Evolutionary conservation across 352 stramenopile species (phyloP).

Genomic region (Globisporangium cylindrosporum): DNA sequence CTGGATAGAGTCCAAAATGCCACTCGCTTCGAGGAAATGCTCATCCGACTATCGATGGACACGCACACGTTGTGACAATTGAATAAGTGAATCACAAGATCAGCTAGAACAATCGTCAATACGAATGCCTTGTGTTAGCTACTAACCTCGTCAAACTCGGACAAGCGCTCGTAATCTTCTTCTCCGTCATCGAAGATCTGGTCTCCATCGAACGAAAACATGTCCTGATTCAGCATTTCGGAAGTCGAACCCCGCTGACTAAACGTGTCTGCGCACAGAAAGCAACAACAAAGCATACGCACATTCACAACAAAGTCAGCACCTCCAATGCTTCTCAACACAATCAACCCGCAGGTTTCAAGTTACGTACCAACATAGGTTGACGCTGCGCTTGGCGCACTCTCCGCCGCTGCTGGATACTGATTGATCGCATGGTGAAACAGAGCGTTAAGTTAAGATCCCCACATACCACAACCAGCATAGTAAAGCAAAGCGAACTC

Average conservation of each 20-base stretch:
- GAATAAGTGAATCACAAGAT: neutral
- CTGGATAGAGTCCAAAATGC: slow-evolving; percentile 79
- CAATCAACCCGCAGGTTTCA: neutral
- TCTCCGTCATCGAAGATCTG: slow-evolving; percentile 37
- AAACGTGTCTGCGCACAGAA: slow-evolving; percentile 27
- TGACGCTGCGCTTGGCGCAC: slow-evolving; percentile 33
- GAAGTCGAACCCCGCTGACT: slow-evolving; percentile 44
- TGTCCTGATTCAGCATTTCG: slow-evolving; percentile 20
- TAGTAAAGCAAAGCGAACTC: neutral
- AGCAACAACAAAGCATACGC: neutral
- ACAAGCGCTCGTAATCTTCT: slow-evolving; percentile 59
- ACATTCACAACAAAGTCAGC: neutral
- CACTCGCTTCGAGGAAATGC: slow-evolving; percentile 70
- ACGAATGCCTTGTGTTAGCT: neutral
- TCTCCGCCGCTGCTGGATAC: slow-evolving; percentile 14
- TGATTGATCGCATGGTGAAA: neutral
- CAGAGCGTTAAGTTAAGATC: neutral
- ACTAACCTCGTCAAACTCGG: slow-evolving; percentile 67
- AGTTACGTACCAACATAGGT: slow-evolving; percentile 19
- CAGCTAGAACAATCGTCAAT: neutral
- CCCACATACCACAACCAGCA: neutral
- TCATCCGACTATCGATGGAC: slow-evolving; percentile 46
- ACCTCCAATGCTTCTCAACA: neutral
- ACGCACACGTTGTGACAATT: neutral
- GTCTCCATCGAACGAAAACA: slow-evolving; percentile 47